Base-by-base conservation (phyloP, 768 basidiomycete genomes). In the Plicaturopsis crispa region DNA sequence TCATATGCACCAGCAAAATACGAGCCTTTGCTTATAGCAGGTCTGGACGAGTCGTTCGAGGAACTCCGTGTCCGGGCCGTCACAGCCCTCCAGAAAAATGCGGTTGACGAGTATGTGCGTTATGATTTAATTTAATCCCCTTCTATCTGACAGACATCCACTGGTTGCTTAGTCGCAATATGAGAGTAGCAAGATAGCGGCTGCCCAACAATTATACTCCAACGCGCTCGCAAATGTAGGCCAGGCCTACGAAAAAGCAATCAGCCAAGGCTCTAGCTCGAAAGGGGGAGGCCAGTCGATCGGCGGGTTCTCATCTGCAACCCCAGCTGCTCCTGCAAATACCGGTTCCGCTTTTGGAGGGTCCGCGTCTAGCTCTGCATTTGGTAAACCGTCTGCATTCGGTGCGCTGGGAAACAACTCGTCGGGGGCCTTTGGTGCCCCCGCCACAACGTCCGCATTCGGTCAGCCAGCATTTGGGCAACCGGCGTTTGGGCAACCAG, bases 1-100 rank as follows among this genome's bases (percentile, higher is more conserved):
- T 81, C 76, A 0, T 93, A 85, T 53, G 89, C 70, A 1, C 76
- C 86, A 16, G 74, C 77, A 3, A 94, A 92, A 53, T 51, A 70
- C 42, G 87, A 90, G 46, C 78, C 78, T 0, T 73, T 65, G 16
- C 47, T 93, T 4, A 55, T 96, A 13, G 39, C 60, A 6, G 79
- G 75, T 2, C 57, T 83, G 22, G 90, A 96, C 46, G 67, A 81
- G 43, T 84, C 80, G 0, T 73, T 73, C 0, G 91, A 93, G 50
- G 91, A 96, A 56, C 59, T 93, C 32, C 70, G 85, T 31, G 62
- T 81, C 24, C 78, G 71, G 44, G 84, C 84, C 5, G 64, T 67
- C 2, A 56, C 63, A 6, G 81, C 84, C 1, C 45, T 72, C 16
- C 66, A 69, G 43, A 62, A 66, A 6, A 78, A 78, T 14, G 78